These are phyloP conservation scores for Astrocystis sublimbata DNA, from an alignment of 495 filamentous ascomycete species.

Conservation along the genomic window DNA sequence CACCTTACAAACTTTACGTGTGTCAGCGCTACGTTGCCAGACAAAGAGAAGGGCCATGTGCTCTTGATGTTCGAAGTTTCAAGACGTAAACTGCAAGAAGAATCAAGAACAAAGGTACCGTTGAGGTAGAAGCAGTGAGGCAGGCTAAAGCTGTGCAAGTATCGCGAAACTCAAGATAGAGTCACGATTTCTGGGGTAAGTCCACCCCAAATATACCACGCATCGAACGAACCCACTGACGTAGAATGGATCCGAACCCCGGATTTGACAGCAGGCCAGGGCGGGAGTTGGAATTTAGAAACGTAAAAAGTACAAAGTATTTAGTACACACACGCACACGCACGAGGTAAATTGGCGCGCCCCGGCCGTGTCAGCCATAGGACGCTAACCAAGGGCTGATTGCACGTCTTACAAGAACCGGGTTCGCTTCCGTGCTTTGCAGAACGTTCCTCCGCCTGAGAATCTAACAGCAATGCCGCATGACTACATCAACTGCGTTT, in stretches of 20 bases:
- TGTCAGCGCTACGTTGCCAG: not conserved
- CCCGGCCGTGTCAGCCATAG: not conserved
- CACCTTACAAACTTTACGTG: too few species aligned
- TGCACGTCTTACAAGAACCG: not conserved
- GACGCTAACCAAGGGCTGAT: slow-evolving; percentile 4
- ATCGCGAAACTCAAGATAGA: not conserved
- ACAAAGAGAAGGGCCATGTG: not conserved
- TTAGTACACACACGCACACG: too few species aligned
- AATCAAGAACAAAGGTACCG: not conserved
- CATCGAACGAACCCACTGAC: not conserved
- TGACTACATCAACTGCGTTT: not conserved
- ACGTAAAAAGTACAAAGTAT: slow-evolving; percentile 14
- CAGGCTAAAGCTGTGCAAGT: not conserved
- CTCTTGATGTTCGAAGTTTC: not conserved
- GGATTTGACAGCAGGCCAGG: not conserved
- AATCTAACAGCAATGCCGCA: not conserved
- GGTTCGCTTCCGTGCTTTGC: not conserved
- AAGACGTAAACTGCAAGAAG: not conserved
- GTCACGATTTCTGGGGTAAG: slow-evolving; percentile 6
- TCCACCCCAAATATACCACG: not conserved
- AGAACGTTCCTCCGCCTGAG: not conserved
- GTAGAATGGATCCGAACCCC: not conserved
- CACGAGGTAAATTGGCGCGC: slow-evolving; percentile 9
- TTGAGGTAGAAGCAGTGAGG: not conserved
- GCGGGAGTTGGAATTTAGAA: not conserved